Evolutionary conservation across 2,329 filamentous ascomycete species (phyloP).

Genomic region (Pestalotiopsis sp.): DNA sequence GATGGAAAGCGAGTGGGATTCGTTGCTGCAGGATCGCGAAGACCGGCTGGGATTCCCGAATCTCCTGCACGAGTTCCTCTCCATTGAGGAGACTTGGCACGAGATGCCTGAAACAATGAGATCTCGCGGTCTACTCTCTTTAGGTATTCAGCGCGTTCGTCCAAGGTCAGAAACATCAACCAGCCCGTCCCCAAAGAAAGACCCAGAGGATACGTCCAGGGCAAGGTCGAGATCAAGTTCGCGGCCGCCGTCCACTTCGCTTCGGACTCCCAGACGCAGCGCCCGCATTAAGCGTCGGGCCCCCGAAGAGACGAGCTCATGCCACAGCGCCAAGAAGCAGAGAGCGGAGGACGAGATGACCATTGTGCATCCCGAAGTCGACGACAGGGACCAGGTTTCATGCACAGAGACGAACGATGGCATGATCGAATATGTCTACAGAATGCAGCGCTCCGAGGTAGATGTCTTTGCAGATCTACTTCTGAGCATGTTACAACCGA

Average conservation of each 20-base stretch:
- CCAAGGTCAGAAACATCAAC: not conserved
- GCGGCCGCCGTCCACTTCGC: not conserved
- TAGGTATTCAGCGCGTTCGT: not conserved
- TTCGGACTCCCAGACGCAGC: not conserved
- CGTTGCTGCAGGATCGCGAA: not conserved
- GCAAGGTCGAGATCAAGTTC: not conserved
- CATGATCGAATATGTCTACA: slow-evolving; percentile 4
- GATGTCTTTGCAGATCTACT: not conserved
- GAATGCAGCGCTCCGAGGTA: not conserved
- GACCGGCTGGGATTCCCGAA: not conserved
- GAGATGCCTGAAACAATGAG: slow-evolving; percentile 2
- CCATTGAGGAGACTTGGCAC: not conserved
- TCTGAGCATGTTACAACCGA: not conserved
- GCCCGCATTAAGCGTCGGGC: not conserved
- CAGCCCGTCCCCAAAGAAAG: not conserved
- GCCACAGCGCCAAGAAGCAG: not conserved
- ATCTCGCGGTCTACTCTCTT: not conserved
- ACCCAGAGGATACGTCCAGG: not conserved
- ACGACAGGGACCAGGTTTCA: slow-evolving; percentile 1
- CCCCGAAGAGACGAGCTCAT: not conserved
- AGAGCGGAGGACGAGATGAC: not conserved
- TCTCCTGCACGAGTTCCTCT: not conserved
- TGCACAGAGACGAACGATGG: not conserved
- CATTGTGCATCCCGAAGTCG: not conserved
- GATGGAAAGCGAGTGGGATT: not conserved